Percentiles rank a stretch among this genome's conserved stretches.
These are phyloP conservation scores for Blastomyces gilchristii DNA, from an alignment of 2,329 filamentous ascomycete species.

Conservation along the genomic window DNA sequence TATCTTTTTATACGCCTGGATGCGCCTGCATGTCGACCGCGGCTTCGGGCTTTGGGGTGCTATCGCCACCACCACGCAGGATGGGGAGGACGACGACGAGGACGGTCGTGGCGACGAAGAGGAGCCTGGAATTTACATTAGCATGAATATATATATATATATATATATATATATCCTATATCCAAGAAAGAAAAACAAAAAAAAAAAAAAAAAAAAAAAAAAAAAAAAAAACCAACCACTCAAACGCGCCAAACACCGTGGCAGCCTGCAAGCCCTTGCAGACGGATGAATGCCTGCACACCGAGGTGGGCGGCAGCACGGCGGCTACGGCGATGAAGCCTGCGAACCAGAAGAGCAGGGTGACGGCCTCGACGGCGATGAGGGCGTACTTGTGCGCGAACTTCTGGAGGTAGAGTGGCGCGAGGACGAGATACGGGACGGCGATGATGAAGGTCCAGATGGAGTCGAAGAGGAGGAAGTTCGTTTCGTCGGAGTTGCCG, in stretches of 20 bases:
- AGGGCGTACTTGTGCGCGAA: constrained; percentile 56
- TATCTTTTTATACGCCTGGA: background rate
- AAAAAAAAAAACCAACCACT: constrained; percentile 32
- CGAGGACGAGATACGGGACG: constrained; percentile 58
- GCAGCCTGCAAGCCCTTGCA: constrained; percentile 52
- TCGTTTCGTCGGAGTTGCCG: constrained; percentile 42
- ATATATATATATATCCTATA: no score
- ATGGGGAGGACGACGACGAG: constrained; percentile 11
- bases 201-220: constrained; percentile 8
- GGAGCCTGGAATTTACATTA: constrained; percentile 30
- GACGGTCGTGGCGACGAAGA: constrained; percentile 17
- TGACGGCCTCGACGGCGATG: constrained; percentile 58
- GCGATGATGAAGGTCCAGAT: constrained; percentile 64
- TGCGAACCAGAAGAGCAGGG: constrained; percentile 82
- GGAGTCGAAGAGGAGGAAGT: constrained; percentile 70
- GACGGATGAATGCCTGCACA: constrained; percentile 41
- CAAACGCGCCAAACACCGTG: constrained; percentile 39
- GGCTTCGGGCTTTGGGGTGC: constrained; percentile 2
- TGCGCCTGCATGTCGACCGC: constrained; percentile 7
- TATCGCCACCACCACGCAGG: constrained; percentile 9
- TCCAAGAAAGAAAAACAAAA: no score
- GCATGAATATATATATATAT: background rate
- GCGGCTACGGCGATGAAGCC: constrained; percentile 70
- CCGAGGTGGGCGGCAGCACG: constrained; percentile 45
- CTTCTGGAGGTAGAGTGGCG: constrained; percentile 52